Percentiles rank a stretch among this genome's conserved stretches.
These are phyloP conservation scores for Colletotrichum paranaense DNA, from an alignment of 2,329 filamentous ascomycete species.

Conservation along the genomic window DNA sequence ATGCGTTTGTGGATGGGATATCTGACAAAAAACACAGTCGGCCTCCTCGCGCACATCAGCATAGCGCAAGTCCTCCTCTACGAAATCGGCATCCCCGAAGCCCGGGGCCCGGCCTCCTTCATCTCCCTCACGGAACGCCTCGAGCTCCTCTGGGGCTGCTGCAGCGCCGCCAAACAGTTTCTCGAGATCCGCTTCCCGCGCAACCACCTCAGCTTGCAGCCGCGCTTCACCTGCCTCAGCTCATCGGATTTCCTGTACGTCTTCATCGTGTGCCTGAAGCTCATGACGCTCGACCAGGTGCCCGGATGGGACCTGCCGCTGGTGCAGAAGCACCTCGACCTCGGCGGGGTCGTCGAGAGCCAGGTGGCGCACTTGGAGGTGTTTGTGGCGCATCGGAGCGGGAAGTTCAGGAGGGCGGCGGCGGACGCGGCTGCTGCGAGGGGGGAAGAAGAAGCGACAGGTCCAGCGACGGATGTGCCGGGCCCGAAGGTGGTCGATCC, in stretches of 20 bases:
- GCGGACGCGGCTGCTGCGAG: neutral
- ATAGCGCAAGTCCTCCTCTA: slow-evolving; percentile 60
- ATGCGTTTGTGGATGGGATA: no score
- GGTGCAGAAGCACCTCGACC: slow-evolving; percentile 49
- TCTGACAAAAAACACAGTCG: slow-evolving; percentile 45
- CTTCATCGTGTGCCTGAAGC: slow-evolving; percentile 58
- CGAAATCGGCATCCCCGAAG: slow-evolving; percentile 57
- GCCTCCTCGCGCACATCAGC: slow-evolving; percentile 54
- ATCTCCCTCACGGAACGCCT: slow-evolving; percentile 53
- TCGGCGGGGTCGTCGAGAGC: slow-evolving; percentile 44
- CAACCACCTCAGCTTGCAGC: slow-evolving; percentile 42
- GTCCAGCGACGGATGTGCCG: neutral
- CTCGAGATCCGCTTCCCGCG: slow-evolving; percentile 49
- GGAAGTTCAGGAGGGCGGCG: slow-evolving; percentile 3
- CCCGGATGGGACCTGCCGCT: slow-evolving; percentile 58
- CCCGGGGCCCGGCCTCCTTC: slow-evolving; percentile 43
- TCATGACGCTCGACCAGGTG: slow-evolving; percentile 53
- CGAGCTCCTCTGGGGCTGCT: slow-evolving; percentile 58
- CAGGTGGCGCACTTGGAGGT: slow-evolving; percentile 45
- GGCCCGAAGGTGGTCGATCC: slow-evolving; percentile 23
- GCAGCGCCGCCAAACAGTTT: slow-evolving; percentile 52
- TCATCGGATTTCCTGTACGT: slow-evolving; percentile 60
- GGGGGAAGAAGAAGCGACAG: neutral
- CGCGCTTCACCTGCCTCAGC: slow-evolving; percentile 55
- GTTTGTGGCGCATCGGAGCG: slow-evolving; percentile 40